Conservation (phyloP, 306 rosid genomes). For the Boehmeria nivea region DNA sequence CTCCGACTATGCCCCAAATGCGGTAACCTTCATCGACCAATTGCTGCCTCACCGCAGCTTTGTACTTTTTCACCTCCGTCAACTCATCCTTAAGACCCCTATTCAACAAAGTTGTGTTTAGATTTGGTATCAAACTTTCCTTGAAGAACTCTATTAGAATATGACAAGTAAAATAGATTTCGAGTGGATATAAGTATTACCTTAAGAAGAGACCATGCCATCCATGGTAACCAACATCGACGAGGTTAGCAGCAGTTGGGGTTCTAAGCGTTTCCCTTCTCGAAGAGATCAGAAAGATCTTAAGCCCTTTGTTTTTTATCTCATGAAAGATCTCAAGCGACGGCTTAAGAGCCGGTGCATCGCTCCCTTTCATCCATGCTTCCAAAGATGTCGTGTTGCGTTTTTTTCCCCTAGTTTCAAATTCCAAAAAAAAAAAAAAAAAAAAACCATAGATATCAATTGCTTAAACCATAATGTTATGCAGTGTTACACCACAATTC, state of each 20-base stretch:
- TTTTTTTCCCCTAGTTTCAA: slow-evolving; percentile 40
- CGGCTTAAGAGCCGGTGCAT: slow-evolving; percentile 56
- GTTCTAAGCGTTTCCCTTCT: slow-evolving; percentile 54
- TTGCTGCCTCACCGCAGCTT: slow-evolving; percentile 34
- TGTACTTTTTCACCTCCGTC: slow-evolving; percentile 40
- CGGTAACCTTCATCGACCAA: slow-evolving; percentile 49
- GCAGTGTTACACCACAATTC: not conserved
- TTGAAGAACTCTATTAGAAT: no score
- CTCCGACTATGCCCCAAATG: slow-evolving; percentile 62
- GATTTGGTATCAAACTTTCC: no score
- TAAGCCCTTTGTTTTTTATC: slow-evolving; percentile 44
- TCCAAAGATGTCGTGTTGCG: slow-evolving; percentile 43
- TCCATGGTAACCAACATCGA: slow-evolving; percentile 61
- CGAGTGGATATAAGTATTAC: slow-evolving; percentile 16
- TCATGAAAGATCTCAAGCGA: slow-evolving; percentile 46
- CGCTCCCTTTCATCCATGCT: slow-evolving; percentile 45
- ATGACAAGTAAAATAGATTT: no score
- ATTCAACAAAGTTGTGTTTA: no score
- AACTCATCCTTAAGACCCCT: slow-evolving; percentile 61
- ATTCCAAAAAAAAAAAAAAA: not conserved
- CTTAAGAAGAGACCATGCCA: slow-evolving; percentile 46
- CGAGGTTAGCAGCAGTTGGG: slow-evolving; percentile 47
- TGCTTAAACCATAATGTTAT: not conserved
- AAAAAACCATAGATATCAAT: no score
- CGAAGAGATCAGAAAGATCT: slow-evolving; percentile 46